A percentile compares a stretch with the other conserved stretches of the same genome.
phyloP scores from a whole-genome alignment of 331 rosid species.

The Malus hybrid region DNA sequence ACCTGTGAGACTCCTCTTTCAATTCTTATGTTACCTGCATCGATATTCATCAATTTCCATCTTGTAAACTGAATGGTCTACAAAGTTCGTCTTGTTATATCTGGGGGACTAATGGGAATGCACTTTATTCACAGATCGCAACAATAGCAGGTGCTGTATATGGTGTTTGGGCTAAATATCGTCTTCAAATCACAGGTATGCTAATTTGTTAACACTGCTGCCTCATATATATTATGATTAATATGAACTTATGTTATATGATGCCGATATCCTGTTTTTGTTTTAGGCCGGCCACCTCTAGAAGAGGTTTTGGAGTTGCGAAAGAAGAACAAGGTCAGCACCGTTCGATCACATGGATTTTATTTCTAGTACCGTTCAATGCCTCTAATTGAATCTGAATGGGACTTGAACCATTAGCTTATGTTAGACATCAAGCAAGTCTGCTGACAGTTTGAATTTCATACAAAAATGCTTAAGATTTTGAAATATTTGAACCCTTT shows the following conservation, averaged over 20 bases:
- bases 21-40: slow-evolving; percentile 1
- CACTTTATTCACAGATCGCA: slow-evolving; percentile 38
- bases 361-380: background rate
- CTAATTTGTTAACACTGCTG: background rate
- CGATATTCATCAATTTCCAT: background rate
- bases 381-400: background rate
- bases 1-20: slow-evolving; percentile 47
- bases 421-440: background rate
- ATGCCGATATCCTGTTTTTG: slow-evolving; percentile 3
- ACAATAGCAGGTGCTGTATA: slow-evolving; percentile 60
- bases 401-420: background rate
- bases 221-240: background rate
- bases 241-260: background rate
- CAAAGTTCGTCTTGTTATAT: slow-evolving; percentile 1
- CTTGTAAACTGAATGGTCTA: background rate
- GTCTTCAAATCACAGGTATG: slow-evolving; percentile 77
- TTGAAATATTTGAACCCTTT: background rate
- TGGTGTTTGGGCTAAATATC: slow-evolving; percentile 79
- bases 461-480: background rate
- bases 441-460: background rate
- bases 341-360: background rate
- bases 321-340: slow-evolving; percentile 50
- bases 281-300: slow-evolving; percentile 68
- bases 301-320: slow-evolving; percentile 63
- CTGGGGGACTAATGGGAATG: background rate